Evolutionary conservation across 1,139 yeast species (phyloP).

Genomic region (Nakaseomyces sp.): DNA sequence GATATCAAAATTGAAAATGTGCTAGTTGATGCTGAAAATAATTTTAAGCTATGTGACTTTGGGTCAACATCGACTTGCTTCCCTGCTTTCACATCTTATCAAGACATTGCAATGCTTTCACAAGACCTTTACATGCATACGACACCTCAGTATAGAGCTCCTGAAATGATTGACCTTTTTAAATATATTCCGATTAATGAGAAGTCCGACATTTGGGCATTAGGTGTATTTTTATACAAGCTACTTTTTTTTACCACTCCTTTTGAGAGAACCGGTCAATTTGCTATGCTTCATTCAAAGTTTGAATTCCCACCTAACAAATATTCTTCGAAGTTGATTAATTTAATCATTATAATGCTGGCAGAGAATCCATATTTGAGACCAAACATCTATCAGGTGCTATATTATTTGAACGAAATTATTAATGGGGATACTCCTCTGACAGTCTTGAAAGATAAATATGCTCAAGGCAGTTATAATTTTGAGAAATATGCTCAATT

Average conservation of each 20-base stretch:
- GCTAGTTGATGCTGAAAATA: slow-evolving; percentile 60
- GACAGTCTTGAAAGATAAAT: slow-evolving; percentile 33
- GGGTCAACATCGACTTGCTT: slow-evolving; percentile 75
- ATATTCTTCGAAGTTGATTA: slow-evolving; percentile 56
- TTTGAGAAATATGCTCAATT: slow-evolving; percentile 32
- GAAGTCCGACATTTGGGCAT: slow-evolving; percentile 93
- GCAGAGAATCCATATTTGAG: slow-evolving; percentile 73
- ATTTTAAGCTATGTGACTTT: slow-evolving; percentile 83
- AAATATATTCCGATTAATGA: slow-evolving; percentile 86
- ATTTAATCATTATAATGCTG: slow-evolving; percentile 67
- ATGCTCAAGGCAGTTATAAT: slow-evolving; percentile 34
- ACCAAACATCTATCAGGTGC: slow-evolving; percentile 80
- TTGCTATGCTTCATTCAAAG: slow-evolving; percentile 56
- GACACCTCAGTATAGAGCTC: slow-evolving; percentile 94
- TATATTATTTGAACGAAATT: slow-evolving; percentile 58
- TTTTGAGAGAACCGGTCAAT: slow-evolving; percentile 70
- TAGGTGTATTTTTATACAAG: slow-evolving; percentile 85
- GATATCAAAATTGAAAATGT: slow-evolving; percentile 96
- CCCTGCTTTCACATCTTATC: slow-evolving; percentile 34
- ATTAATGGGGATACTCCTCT: slow-evolving; percentile 46
- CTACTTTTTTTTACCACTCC: slow-evolving; percentile 92
- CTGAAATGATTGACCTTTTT: slow-evolving; percentile 90
- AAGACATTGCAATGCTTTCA: slow-evolving; percentile 48
- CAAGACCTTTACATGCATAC: slow-evolving; percentile 86
- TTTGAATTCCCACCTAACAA: slow-evolving; percentile 45